Base-by-base conservation (phyloP, 129 eudicot species). In the Artemisia tridentata region DNA sequence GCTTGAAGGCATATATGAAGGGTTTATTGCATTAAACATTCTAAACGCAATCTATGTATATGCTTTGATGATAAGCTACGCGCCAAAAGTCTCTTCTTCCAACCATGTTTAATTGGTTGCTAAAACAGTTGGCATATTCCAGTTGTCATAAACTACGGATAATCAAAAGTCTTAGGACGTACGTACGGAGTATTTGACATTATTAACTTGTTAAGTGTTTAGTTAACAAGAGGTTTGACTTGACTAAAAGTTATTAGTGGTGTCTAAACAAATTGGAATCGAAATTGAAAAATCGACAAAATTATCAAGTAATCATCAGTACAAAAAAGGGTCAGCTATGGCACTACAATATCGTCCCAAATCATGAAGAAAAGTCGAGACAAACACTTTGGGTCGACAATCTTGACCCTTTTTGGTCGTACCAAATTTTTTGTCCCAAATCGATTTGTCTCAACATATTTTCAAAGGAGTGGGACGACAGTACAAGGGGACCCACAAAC, bases 41-140 rank as follows among this genome's bases (percentile, higher is more conserved):
- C 79, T 65, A 65, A 74, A 64, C 57, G 78, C 78, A 74, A 74
- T 74, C 78, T 74, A 52, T 38, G 65, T 53, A 41, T 54, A 74
- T n/a, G 23, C 79, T n/a, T 74, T 65, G 25, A 21, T 66, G 57
- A 65, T 65, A 74, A 65, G 72, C 72, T 65, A 74, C 79, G 63
- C 72, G 79, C 25, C 25, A 54, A 53, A 73, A 63, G 63, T 64
- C 63, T 64, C 63, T 63, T 52, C 20, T 20, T 21, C 43, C 29
- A 60, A 59, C 11, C 34, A 17, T 59, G 20, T 23, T 47, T 59
- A 20, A 58, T 72, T 72, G 69, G 69, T 62, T 49, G 61, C n/a
- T 21, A 59, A 72, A 72, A 41, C 67, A 57, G 45, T 58, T 71
- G 43, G 47, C 55, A 45, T 12, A 41, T 15, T 58, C 66, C 66